Base-by-base conservation (phyloP, 2,329 filamentous ascomycete genomes). In the Diplodia seriata region DNA sequence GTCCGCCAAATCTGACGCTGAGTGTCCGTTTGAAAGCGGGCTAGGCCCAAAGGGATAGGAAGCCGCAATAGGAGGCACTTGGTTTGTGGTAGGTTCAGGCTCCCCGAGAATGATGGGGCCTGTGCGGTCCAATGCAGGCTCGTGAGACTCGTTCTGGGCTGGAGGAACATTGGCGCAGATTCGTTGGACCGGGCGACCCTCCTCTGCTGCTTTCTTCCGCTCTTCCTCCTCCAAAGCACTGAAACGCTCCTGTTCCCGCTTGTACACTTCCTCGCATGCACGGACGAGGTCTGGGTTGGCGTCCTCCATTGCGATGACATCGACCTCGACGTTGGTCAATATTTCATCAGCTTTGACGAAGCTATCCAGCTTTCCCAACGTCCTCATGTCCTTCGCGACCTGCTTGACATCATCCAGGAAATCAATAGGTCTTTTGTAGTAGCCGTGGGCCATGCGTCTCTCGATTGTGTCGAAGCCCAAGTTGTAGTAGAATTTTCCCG, bases 371-470 rank as follows among this genome's bases (percentile, higher is more conserved):
- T 98, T 94, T n/a, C 91, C 92, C 68, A 89, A 86, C 12, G 89
- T 89, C 76, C 89, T 91, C 12, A 94, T 90, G 80, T 99, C 95
- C 76, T 92, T 94, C 26, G 90, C 90, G 5, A 99, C 82, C 43
- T 90, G 87, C 76, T 90, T 92, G 74, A 98, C 92, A 76, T 99
- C 95, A 50, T 89, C 89, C 62, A 97, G 81, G 76, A 97, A 99
- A 76, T 97, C 94, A 73, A 90, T 90, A 0, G 94, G 92, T 12
- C 94, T 89, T 73, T 93, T 92, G 79, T 99, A 99, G 80, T 93
- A 99, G 5, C 95, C 95, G 77, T 99, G 98, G 4, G 93, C 96
- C 40, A 99, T 84, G n/a, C 95, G 90, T 77, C 97, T 93, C 81
- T 99, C 95, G 65, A 99, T 97, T 0, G 91, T 94, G 3, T 90